Conservation (phyloP, 805 yeast genomes). For the Spathaspora passalidarum region DNA sequence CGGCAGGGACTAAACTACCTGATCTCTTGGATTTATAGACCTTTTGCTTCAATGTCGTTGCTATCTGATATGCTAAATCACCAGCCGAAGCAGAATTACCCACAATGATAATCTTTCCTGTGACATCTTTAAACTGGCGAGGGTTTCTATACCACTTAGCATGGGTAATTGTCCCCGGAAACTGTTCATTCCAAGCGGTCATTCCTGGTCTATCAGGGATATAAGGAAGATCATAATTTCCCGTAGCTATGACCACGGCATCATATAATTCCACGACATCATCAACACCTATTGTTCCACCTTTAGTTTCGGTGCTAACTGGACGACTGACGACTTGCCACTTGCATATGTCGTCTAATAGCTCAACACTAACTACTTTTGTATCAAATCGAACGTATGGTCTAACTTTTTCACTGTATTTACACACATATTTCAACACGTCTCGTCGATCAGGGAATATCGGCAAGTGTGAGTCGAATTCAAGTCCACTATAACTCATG, state of each 20-base stretch:
- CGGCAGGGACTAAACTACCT: conserved; percentile 41
- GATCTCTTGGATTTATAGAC: conserved; percentile 36
- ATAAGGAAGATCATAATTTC: conserved; percentile 35
- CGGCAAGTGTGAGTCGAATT: conserved; percentile 26
- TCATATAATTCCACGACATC: conserved; percentile 23
- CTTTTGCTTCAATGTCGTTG: conserved; percentile 16
- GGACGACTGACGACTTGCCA: conserved; percentile 14
- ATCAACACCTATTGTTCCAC: conserved; percentile 1
- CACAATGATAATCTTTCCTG: conserved; percentile 26
- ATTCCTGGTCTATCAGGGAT: conserved; percentile 23
- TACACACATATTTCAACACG: conserved; percentile 57
- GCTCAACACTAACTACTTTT: conserved; percentile 12
- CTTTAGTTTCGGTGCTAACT: not conserved
- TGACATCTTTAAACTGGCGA: conserved; percentile 20
- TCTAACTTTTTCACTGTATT: conserved; percentile 42
- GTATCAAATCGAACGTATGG: conserved; percentile 13
- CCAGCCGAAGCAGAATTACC: conserved; percentile 18
- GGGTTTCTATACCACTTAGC: conserved; percentile 24
- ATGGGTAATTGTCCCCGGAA: conserved; percentile 24
- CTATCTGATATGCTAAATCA: conserved; percentile 23
- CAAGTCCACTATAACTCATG: conserved; percentile 49
- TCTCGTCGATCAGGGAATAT: conserved; percentile 60
- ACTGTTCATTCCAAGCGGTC: conserved; percentile 21
- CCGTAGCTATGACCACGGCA: conserved; percentile 38
- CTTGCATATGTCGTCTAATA: conserved; percentile 1